phyloP scores from a whole-genome alignment of 164 flowering plant genomes.

The Magnolia changhungtana region DNA sequence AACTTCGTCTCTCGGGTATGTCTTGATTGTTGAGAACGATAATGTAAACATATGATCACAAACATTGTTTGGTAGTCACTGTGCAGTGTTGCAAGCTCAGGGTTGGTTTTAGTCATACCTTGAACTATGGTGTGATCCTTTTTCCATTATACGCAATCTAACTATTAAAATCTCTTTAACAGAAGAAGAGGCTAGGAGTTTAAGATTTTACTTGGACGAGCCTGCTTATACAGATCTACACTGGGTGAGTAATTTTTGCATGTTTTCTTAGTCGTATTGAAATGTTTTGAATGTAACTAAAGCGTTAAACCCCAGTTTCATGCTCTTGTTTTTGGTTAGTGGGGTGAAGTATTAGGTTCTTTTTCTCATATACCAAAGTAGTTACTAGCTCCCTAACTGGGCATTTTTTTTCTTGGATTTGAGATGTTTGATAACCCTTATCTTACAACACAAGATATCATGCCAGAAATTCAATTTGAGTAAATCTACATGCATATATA shows the following conservation, averaged over 20 bases:
- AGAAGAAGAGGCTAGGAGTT: slow-evolving; percentile 79
- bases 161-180: slow-evolving; percentile 25
- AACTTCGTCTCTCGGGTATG: slow-evolving; percentile 82
- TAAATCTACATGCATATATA: too few relatives aligned
- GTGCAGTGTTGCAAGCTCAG: too few relatives aligned
- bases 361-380: too few relatives aligned
- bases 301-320: background rate
- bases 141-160: slow-evolving; percentile 2
- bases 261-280: background rate
- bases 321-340: background rate
- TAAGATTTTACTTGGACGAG: slow-evolving; percentile 77
- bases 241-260: slow-evolving; percentile 52
- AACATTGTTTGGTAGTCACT: too few relatives aligned
- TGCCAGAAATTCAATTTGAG: too few relatives aligned
- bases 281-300: background rate
- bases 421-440: too few relatives aligned
- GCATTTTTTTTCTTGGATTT: too few relatives aligned
- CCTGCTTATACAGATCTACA: slow-evolving; percentile 94
- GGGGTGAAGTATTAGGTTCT: background rate
- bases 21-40: background rate
- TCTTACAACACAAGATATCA: too few relatives aligned
- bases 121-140: background rate
- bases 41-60: background rate
- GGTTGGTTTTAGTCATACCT: too few relatives aligned
- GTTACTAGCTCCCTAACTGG: too few relatives aligned